Evolutionary conservation across 2,329 filamentous ascomycete species (phyloP).

Genomic region (Didymella keratinophila): DNA sequence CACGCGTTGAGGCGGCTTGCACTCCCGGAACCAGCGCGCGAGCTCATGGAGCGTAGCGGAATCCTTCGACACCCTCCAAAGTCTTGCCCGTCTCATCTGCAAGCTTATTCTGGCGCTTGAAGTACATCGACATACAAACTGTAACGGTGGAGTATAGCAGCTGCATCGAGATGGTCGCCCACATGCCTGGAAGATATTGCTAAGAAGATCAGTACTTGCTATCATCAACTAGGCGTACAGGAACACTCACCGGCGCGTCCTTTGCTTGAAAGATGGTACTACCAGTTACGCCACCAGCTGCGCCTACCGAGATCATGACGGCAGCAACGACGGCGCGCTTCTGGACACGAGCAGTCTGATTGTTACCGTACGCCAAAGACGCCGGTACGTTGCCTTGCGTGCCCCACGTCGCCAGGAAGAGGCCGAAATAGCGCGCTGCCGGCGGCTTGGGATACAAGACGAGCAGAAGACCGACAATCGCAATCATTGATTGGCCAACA

Average conservation of each 20-base stretch:
- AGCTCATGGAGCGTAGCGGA: constrained; percentile 35
- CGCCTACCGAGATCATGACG: constrained; percentile 38
- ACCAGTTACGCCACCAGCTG: constrained; percentile 37
- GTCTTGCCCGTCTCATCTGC: constrained; percentile 34
- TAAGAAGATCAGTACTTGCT: constrained; percentile 2
- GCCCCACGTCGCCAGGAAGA: constrained; percentile 36
- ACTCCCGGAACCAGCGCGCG: background rate
- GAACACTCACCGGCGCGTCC: constrained; percentile 33
- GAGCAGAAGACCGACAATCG: constrained; percentile 32
- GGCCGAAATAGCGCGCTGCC: constrained; percentile 37
- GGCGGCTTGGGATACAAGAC: constrained; percentile 31
- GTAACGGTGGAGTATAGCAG: constrained; percentile 34
- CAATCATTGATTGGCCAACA: constrained; percentile 28
- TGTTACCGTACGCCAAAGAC: constrained; percentile 38
- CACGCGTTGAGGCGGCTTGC: background rate
- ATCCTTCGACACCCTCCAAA: constrained; percentile 39
- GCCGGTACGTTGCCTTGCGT: constrained; percentile 31
- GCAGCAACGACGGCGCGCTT: constrained; percentile 45
- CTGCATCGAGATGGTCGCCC: constrained; percentile 40
- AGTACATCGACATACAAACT: constrained; percentile 36
- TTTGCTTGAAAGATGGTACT: constrained; percentile 38
- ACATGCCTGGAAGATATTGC: constrained; percentile 41
- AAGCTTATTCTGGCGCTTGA: constrained; percentile 32
- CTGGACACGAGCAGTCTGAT: constrained; percentile 42
- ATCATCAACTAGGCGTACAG: too few species aligned